Percentiles rank a stretch among this genome's conserved stretches.
These are phyloP conservation scores for Ganoderma resinaceum DNA, from an alignment of 1,284 basidiomycete species.

Conservation along the genomic window DNA sequence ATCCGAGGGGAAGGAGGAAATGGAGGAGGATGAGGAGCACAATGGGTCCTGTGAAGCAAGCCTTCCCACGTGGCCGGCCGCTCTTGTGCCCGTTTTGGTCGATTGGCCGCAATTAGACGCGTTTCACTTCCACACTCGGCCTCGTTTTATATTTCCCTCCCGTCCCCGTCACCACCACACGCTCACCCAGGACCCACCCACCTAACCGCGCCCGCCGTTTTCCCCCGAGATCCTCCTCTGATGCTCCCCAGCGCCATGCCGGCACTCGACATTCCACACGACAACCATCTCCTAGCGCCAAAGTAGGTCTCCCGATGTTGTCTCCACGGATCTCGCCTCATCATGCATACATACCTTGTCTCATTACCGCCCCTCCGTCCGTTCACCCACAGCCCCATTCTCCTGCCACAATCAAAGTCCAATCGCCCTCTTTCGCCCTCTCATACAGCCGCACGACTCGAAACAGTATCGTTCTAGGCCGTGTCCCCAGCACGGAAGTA, in stretches of 20 bases:
- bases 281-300: neutral
- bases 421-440: neutral
- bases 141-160: neutral
- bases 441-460: neutral
- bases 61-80: slow-evolving; percentile 30
- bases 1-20: slow-evolving; percentile 19
- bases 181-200: too few relatives aligned
- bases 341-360: neutral
- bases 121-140: neutral
- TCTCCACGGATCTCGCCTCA: neutral
- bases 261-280: neutral
- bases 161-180: neutral
- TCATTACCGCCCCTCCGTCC: neutral
- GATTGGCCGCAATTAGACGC: neutral
- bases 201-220: neutral
- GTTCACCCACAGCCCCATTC: neutral
- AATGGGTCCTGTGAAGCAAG: slow-evolving; percentile 8
- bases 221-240: neutral
- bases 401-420: neutral
- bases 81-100: slow-evolving; percentile 32
- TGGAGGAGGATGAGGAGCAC: slow-evolving; percentile 12
- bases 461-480: neutral
- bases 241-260: neutral
- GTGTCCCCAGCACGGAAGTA: neutral
- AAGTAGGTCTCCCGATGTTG: neutral